Evolutionary conservation across 352 stramenopile species (phyloP).

Genomic region (Stramenopiles sp.): DNA sequence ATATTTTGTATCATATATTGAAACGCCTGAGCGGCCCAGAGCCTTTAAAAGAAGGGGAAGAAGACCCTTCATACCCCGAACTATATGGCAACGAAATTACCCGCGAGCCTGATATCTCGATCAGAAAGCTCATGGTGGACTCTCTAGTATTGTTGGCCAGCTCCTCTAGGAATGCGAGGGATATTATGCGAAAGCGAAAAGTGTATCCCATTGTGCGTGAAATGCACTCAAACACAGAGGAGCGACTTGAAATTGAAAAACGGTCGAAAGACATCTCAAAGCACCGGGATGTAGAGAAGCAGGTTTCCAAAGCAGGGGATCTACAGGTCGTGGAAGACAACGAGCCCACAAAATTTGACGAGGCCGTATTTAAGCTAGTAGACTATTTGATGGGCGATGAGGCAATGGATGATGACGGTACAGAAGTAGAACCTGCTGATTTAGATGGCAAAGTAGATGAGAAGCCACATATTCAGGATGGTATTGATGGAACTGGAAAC

Average conservation of each 20-base stretch:
- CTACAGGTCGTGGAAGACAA: not conserved
- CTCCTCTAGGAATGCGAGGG: slow-evolving; percentile 48
- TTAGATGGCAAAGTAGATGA: not conserved
- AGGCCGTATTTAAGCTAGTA: not conserved
- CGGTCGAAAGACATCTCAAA: not conserved
- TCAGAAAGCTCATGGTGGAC: slow-evolving; percentile 46
- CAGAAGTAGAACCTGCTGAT: not conserved
- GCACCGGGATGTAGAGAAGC: not conserved
- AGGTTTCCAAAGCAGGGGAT: not conserved
- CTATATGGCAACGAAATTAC: slow-evolving; percentile 54
- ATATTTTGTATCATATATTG: slow-evolving; percentile 51
- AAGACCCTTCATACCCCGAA: slow-evolving; percentile 46
- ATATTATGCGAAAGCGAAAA: slow-evolving; percentile 51
- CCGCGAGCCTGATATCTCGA: slow-evolving; percentile 43
- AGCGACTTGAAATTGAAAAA: not conserved
- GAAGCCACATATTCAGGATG: too few relatives aligned
- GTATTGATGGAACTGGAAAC: too few relatives aligned
- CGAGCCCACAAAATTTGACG: not conserved
- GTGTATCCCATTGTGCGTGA: slow-evolving; percentile 58
- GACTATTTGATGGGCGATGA: not conserved
- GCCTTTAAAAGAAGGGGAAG: slow-evolving; percentile 46
- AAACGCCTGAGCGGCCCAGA: slow-evolving; percentile 46
- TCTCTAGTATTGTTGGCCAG: slow-evolving; percentile 42
- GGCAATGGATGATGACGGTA: not conserved
- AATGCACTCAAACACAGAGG: slow-evolving; percentile 28